Base-by-base conservation (phyloP, 768 basidiomycete species). In the Macrocybe gigantea region DNA sequence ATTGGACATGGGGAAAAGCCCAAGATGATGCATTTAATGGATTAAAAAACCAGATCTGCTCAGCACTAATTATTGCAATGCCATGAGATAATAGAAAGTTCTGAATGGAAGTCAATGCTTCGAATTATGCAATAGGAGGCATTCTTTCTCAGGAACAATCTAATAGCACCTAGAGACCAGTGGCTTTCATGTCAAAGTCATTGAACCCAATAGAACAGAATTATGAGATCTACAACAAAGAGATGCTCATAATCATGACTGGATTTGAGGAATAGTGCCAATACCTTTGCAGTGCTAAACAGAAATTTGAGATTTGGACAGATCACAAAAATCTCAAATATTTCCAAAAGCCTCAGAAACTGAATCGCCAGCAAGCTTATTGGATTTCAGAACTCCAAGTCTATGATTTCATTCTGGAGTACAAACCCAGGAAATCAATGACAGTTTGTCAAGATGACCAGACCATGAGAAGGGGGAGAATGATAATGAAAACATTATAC, bases 171-270 rank as follows among this genome's bases (percentile, higher is more conserved):
- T 70, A 62, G 58, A 59, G 61, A 4, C 73, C 74, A 0, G 53
- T 76, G 12, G 71, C 64, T 0, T 79, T 66, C 49, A 51, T 58
- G 3, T 75, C 70, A 0, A 60, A 63, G 6, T 53, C 59, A 5
- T 47, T 74, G 0, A 56, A 41, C 6, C 15, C 48, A 0, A 60
- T 67, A 0, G 71, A 79, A 55, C 44, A 57, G 2, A 78, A 79
- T 52, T 79, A 79, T 53, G 61, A 71, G 13, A 64, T 66, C 33
- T 60, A 72, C 45, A 64, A 81, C 53, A 67, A 67, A 48, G 78
- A 82, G 56, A 47, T 80, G 0, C 63, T 78, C 2, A 72, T 74
- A 0, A 73, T 79, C 31, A 63, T 79, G n/a, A 32, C 58, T 31
- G 62, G 64, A 0, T 50, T 74, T 1, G n/a, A 50, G 0, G 52